A percentile compares a stretch with the other conserved stretches of the same genome.
These are phyloP conservation scores for Colletotrichum navitas DNA, from an alignment of 2,329 filamentous ascomycete genomes.

Conservation along the genomic window DNA sequence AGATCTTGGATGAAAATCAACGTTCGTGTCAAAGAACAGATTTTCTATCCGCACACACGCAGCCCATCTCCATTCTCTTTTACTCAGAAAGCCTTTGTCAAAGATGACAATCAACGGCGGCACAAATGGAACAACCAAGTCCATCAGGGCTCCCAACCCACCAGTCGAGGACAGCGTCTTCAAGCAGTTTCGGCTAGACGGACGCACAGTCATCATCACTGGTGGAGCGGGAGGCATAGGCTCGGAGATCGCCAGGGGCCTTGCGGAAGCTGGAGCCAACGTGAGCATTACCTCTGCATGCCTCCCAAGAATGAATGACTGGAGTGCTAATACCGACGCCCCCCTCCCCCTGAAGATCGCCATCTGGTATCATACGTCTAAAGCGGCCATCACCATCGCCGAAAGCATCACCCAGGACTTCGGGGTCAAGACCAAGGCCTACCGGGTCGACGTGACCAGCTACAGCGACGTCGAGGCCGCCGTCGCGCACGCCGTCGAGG, in stretches of 20 bases:
- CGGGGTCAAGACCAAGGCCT: slow-evolving; percentile 47
- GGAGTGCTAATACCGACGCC: background rate
- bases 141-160: slow-evolving; percentile 30
- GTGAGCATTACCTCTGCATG: slow-evolving; percentile 18
- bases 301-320: too few relatives aligned
- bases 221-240: slow-evolving; percentile 32
- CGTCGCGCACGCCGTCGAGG: slow-evolving; percentile 46
- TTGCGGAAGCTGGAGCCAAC: slow-evolving; percentile 35
- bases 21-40: background rate
- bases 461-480: slow-evolving; percentile 42
- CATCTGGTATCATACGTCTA: slow-evolving; percentile 32
- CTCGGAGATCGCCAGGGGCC: slow-evolving; percentile 26
- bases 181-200: slow-evolving; percentile 39
- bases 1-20: too few relatives aligned
- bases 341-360: slow-evolving; percentile 8
- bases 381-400: slow-evolving; percentile 10
- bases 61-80: too few relatives aligned
- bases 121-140: slow-evolving; percentile 14
- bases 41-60: too few relatives aligned
- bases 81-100: background rate
- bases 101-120: slow-evolving; percentile 14
- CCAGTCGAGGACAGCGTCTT: slow-evolving; percentile 30
- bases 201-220: slow-evolving; percentile 27
- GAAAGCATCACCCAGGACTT: slow-evolving; percentile 27
- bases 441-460: slow-evolving; percentile 53